Evolutionary conservation across 495 filamentous ascomycete genomes (phyloP).

Genomic region (Penicillium coprophilum): DNA sequence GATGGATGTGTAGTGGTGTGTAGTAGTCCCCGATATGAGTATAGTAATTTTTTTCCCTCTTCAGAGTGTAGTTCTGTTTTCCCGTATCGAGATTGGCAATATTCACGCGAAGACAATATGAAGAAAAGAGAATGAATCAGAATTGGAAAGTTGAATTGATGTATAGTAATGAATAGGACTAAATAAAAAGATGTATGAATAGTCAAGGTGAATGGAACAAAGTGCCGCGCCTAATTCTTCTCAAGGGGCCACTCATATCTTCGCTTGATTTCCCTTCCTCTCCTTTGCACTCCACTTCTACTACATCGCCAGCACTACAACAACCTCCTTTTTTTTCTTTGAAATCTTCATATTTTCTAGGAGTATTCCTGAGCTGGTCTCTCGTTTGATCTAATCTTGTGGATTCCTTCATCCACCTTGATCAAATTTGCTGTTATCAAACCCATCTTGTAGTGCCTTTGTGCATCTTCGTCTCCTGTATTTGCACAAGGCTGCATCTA

Average conservation of each 20-base stretch:
- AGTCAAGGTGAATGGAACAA: neutral
- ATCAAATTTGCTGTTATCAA: neutral
- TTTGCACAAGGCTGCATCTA: neutral
- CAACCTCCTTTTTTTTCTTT: neutral
- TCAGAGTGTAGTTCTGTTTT: neutral
- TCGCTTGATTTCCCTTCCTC: neutral
- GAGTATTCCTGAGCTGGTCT: slow-evolving; percentile 9
- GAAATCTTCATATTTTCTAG: neutral
- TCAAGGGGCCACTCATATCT: slow-evolving; percentile 1
- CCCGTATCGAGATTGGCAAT: neutral
- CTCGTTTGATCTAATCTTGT: slow-evolving; percentile 1
- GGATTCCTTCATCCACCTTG: neutral
- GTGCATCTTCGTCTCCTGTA: neutral
- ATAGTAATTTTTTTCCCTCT: neutral
- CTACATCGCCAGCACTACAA: neutral
- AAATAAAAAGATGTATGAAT: neutral
- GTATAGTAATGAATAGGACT: neutral
- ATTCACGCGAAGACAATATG: neutral
- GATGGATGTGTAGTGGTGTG: slow-evolving; percentile 5
- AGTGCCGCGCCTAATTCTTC: neutral
- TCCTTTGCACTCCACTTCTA: neutral
- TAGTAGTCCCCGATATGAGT: neutral
- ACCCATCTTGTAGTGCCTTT: neutral
- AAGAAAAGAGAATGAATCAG: neutral
- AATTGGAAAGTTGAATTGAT: neutral